phyloP scores from a whole-genome alignment of 768 basidiomycete genomes.

The Myochromella boudieri region DNA sequence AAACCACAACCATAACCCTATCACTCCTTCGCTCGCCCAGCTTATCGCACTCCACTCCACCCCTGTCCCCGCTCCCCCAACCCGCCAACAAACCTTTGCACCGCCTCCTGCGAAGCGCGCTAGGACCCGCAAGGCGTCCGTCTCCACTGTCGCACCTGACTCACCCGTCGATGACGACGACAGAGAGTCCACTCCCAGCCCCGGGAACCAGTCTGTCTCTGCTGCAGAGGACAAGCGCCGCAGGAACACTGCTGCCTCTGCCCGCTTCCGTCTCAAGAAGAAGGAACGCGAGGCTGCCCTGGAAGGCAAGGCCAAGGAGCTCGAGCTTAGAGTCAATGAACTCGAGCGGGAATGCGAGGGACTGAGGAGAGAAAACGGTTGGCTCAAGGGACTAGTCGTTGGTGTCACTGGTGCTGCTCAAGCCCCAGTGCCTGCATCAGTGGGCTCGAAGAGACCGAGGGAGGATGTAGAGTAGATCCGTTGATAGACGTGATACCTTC shows the following conservation, averaged over 20 bases:
- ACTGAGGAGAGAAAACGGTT: constrained; percentile 85
- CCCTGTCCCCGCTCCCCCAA: constrained; percentile 24
- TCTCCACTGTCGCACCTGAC: constrained; percentile 28
- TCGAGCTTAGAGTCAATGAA: constrained; percentile 74
- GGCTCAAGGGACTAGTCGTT: constrained; percentile 88
- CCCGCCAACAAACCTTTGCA: constrained; percentile 18
- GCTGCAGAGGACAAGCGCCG: constrained; percentile 89
- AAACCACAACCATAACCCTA: constrained; percentile 16
- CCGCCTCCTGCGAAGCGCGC: constrained; percentile 48
- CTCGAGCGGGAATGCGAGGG: constrained; percentile 92
- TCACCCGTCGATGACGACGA: constrained; percentile 28
- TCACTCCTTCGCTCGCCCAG: constrained; percentile 65
- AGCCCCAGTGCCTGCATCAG: constrained; percentile 25
- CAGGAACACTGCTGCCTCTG: constrained; percentile 89
- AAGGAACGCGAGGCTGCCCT: constrained; percentile 92
- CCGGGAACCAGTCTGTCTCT: constrained; percentile 31
- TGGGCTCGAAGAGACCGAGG: constrained; percentile 20
- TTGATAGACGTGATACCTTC: too few relatives aligned
- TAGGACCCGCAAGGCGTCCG: constrained; percentile 53
- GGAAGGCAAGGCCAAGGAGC: constrained; percentile 81
- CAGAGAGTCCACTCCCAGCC: constrained; percentile 26
- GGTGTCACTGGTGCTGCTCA: constrained; percentile 77
- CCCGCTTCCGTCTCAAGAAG: constrained; percentile 93
- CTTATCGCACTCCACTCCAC: constrained; percentile 60
- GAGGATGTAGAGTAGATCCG: constrained; percentile 16